Conservation (phyloP, 2,329 filamentous ascomycete genomes). For the Diaporthe sp. region DNA sequence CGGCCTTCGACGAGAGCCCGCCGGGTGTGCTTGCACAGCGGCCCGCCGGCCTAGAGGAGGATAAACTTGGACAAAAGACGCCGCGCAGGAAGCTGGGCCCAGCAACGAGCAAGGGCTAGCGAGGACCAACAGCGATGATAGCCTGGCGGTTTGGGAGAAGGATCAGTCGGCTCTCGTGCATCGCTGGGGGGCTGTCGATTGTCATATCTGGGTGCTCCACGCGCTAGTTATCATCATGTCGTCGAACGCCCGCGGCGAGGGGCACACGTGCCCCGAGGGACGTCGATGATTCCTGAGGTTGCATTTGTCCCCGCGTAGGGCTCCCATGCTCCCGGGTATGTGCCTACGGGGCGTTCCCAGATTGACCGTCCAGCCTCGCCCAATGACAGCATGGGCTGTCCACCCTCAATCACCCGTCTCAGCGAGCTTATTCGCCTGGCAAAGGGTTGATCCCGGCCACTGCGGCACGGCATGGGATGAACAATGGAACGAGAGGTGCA, state of each 20-base stretch:
- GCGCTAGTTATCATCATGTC: not conserved
- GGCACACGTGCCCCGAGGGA: conserved; percentile 28
- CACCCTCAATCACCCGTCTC: conserved; percentile 10
- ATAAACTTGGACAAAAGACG: not conserved
- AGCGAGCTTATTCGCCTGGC: conserved; percentile 23
- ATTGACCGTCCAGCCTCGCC: conserved; percentile 4
- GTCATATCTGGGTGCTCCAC: conserved; percentile 1
- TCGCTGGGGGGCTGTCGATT: not conserved
- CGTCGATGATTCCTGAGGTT: conserved; percentile 34
- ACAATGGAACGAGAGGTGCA: conserved; percentile 6
- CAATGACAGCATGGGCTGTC: conserved; percentile 16
- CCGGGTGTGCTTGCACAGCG: conserved; percentile 5
- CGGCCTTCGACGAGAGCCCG: not conserved
- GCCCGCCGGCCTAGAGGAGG: conserved; percentile 6
- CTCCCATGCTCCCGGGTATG: conserved; percentile 23
- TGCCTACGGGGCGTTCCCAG: conserved; percentile 2
- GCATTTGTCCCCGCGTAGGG: conserved; percentile 11
- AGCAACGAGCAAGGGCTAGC: not conserved
- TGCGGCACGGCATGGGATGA: conserved; percentile 17
- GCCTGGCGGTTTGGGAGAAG: not conserved
- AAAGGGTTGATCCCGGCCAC: conserved; percentile 2
- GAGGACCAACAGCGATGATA: not conserved
- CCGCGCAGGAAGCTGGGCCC: conserved; percentile 7
- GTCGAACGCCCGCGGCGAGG: conserved; percentile 2
- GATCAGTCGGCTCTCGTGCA: not conserved